A percentile compares a stretch with the other conserved stretches of the same genome.
Conservation (phyloP, 768 basidiomycete species). For the Xerocomus potaroensis region DNA sequence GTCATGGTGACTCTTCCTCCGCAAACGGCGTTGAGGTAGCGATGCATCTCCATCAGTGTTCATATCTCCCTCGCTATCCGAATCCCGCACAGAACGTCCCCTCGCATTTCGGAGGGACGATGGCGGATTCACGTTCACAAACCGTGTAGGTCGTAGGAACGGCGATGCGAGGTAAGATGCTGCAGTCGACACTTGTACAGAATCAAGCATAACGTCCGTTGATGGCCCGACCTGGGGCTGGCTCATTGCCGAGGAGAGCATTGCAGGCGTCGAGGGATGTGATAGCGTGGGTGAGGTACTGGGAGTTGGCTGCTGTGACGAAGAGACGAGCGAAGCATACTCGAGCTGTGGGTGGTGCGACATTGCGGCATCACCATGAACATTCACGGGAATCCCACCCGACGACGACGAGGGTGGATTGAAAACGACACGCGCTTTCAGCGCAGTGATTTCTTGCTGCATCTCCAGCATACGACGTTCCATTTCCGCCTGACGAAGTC, state of each 20-base stretch:
- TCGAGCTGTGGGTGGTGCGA: constrained; percentile 9
- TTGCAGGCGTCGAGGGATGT: constrained; percentile 26
- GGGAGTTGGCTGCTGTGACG: constrained; percentile 29
- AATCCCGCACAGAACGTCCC: constrained; percentile 30
- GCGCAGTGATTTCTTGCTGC: constrained; percentile 47
- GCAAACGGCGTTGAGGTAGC: constrained; percentile 31
- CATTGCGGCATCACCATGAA: background rate
- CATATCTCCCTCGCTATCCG: constrained; percentile 37
- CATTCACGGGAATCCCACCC: background rate
- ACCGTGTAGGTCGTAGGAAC: constrained; percentile 15
- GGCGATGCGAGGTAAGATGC: constrained; percentile 13
- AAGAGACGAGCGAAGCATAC: constrained; percentile 2
- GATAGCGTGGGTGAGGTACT: constrained; percentile 27
- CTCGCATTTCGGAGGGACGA: constrained; percentile 15
- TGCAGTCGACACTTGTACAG: constrained; percentile 3
- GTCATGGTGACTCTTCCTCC: constrained; percentile 59
- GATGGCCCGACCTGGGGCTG: constrained; percentile 12
- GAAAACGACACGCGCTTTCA: constrained; percentile 39
- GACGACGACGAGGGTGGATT: constrained; percentile 11
- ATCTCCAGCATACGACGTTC: constrained; percentile 52
- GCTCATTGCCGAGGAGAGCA: constrained; percentile 14
- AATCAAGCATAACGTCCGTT: constrained; percentile 1
- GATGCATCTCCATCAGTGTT: constrained; percentile 35
- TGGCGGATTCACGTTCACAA: constrained; percentile 14
- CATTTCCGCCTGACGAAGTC: constrained; percentile 54